phyloP scores from a whole-genome alignment of 768 basidiomycete genomes.

The Leucosporidium yakuticum region DNA sequence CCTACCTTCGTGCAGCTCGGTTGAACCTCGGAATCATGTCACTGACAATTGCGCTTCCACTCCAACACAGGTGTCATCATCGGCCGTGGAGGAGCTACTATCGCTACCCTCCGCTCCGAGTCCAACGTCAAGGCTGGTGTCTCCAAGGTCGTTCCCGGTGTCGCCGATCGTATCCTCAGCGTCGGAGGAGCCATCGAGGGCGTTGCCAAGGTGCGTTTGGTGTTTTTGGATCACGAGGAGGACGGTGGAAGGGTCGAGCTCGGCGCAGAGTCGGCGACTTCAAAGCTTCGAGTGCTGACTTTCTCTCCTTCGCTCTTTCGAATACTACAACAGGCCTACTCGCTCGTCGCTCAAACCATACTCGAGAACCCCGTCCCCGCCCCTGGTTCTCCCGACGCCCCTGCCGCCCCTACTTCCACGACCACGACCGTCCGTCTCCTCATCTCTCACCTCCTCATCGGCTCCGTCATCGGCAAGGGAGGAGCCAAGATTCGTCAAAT shows the following conservation, averaged over 20 bases:
- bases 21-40: neutral
- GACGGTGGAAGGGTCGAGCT: neutral
- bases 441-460: constrained; percentile 99
- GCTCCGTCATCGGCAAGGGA: constrained; percentile 79
- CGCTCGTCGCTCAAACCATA: constrained; percentile 71
- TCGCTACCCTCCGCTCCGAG: constrained; percentile 89
- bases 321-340: constrained; percentile 64
- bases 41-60: neutral
- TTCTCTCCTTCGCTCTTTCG: neutral
- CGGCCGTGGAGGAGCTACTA: constrained; percentile 93
- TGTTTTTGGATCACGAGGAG: too few relatives aligned
- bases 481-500: constrained; percentile 99
- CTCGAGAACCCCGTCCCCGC: constrained; percentile 57
- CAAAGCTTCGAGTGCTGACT: neutral
- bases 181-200: constrained; percentile 86
- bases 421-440: constrained; percentile 86
- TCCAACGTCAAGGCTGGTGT: constrained; percentile 98
- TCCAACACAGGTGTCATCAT: constrained; percentile 76
- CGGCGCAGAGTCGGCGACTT: neutral
- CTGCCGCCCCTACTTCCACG: constrained; percentile 55
- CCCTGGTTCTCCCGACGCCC: constrained; percentile 62
- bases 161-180: constrained; percentile 94
- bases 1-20: neutral
- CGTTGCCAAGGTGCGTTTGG: constrained; percentile 68
- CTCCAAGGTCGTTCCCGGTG: constrained; percentile 94